Conservation (phyloP, 306 rosid species). For the Inga leiocalycina region DNA sequence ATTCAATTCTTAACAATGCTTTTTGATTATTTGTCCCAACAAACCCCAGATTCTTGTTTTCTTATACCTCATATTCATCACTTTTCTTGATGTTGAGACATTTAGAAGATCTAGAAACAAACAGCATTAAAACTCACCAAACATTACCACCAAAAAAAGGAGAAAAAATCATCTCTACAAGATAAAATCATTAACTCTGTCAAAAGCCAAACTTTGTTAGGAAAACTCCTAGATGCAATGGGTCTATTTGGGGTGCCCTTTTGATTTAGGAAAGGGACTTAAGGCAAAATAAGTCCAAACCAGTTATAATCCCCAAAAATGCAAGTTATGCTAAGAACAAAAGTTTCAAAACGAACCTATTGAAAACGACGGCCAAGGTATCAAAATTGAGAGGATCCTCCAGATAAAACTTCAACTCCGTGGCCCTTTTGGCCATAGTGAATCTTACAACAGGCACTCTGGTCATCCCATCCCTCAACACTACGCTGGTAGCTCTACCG, state of each 20-base stretch:
- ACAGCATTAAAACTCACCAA: not conserved
- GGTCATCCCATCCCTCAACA: constrained; percentile 81
- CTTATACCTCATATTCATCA: not conserved
- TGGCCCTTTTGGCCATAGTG: constrained; percentile 69
- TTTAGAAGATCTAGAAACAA: not conserved
- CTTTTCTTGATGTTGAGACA: not conserved
- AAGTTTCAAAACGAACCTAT: constrained; percentile 44
- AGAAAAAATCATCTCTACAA: not conserved
- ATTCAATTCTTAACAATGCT: not conserved
- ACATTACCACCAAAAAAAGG: not conserved
- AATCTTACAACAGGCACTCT: constrained; percentile 93
- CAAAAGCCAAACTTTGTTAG: not conserved
- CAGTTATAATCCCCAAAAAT: not conserved
- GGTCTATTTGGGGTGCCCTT: not conserved
- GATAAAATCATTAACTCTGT: not conserved
- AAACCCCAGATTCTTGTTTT: constrained; percentile 2
- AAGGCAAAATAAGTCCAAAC: not conserved
- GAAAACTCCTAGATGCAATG: not conserved
- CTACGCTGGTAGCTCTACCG: constrained; percentile 75
- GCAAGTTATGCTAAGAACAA: not conserved
- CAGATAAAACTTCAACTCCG: constrained; percentile 75
- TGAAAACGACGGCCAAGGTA: constrained; percentile 64
- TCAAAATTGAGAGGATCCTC: constrained; percentile 78
- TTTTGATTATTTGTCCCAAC: not conserved
- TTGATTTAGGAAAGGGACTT: not conserved